A percentile compares a stretch with the other conserved stretches of the same genome.
Evolutionary conservation across 192 early-diverging fungal genomes (phyloP).

Genomic region (Backusella tarrabulga): DNA sequence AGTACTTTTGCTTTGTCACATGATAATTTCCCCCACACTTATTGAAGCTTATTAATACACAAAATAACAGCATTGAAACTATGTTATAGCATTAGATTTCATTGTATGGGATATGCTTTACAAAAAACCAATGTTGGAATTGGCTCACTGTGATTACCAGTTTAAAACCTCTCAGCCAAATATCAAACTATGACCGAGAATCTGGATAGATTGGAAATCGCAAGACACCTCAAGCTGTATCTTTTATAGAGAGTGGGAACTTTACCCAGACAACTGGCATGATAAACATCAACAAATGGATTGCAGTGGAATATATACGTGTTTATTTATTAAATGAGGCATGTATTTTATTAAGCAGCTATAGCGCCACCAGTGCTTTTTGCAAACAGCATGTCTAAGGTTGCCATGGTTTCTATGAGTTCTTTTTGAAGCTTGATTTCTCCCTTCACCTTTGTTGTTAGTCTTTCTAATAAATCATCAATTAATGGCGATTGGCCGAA

Average conservation of each 20-base stretch:
- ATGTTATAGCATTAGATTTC: too few relatives aligned
- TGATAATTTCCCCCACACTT: background rate
- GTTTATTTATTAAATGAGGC: background rate
- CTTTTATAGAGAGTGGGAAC: background rate
- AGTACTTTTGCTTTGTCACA: slow-evolving; percentile 22
- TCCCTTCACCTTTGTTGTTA: slow-evolving; percentile 69
- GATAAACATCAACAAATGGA: background rate
- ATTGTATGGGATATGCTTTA: too few relatives aligned
- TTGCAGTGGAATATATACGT: background rate
- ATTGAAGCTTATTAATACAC: background rate
- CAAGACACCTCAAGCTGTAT: too few relatives aligned
- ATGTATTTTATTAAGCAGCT: background rate
- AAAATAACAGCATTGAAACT: background rate
- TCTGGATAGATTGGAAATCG: background rate
- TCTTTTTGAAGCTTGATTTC: slow-evolving; percentile 83
- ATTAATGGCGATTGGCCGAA: slow-evolving; percentile 79
- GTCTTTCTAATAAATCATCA: slow-evolving; percentile 68
- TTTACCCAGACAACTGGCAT: background rate
- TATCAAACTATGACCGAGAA: background rate
- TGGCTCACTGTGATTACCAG: background rate
- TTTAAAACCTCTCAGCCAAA: background rate
- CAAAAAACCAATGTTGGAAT: too few relatives aligned
- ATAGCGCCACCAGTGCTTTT: slow-evolving; percentile 21
- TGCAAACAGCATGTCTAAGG: slow-evolving; percentile 84
- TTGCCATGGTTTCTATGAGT: slow-evolving; percentile 73